Evolutionary conservation across 208 protist genomes (phyloP).

Genomic region (Trichomonas vaginalis): DNA sequence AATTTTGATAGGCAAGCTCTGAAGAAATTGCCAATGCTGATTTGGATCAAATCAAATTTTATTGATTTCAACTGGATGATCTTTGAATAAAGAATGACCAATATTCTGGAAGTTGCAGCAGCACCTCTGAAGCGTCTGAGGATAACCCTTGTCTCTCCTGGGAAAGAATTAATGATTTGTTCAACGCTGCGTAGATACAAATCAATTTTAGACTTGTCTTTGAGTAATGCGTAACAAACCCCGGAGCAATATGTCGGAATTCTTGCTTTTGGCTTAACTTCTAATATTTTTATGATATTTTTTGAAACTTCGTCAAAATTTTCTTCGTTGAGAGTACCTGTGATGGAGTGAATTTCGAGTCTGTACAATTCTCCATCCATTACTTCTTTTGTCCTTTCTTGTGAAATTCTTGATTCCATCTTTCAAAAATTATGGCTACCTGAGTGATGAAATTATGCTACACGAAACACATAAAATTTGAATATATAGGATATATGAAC

Average conservation of each 20-base stretch:
- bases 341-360: not conserved
- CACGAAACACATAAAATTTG: too few species aligned
- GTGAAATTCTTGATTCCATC: too few species aligned
- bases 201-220: not conserved
- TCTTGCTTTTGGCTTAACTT: not conserved
- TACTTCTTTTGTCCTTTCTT: too few species aligned
- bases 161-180: not conserved
- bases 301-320: not conserved
- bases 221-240: not conserved
- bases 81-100: not conserved
- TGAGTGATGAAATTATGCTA: too few species aligned
- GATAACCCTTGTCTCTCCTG: not conserved
- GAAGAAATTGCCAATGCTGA: not conserved
- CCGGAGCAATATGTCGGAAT: not conserved
- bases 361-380: not conserved
- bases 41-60: not conserved
- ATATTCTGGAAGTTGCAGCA: not conserved
- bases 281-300: not conserved
- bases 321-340: not conserved
- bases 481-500: too few species aligned
- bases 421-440: too few species aligned
- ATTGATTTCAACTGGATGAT: not conserved
- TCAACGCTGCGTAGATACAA: not conserved
- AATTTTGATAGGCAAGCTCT: not conserved
- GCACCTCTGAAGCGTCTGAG: not conserved